Conservation (phyloP, 2,329 filamentous ascomycete species). For the Paecilomyces variotii region DNA sequence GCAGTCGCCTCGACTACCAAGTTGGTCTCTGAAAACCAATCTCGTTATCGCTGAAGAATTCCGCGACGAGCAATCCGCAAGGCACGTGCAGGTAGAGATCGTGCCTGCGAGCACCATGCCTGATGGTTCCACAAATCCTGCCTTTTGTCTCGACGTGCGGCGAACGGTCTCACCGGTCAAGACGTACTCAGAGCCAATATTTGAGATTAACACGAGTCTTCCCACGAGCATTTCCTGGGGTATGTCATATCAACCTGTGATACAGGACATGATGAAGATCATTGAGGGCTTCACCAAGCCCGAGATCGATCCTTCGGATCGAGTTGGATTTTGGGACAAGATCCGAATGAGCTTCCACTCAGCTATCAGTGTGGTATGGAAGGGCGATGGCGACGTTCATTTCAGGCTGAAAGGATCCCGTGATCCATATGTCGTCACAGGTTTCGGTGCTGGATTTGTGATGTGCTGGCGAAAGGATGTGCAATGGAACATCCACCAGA, state of each 20-base stretch:
- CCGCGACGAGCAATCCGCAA: constrained; percentile 67
- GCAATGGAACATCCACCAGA: constrained; percentile 72
- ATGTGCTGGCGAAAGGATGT: constrained; percentile 99
- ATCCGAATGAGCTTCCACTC: constrained; percentile 92
- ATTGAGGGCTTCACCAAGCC: constrained; percentile 97
- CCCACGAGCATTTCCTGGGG: constrained; percentile 96
- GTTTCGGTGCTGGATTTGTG: constrained; percentile 85
- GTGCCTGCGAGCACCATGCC: constrained; percentile 59
- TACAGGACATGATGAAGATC: constrained; percentile 99
- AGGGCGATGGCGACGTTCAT: constrained; percentile 91
- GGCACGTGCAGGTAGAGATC: constrained; percentile 74
- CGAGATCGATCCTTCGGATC: constrained; percentile 84
- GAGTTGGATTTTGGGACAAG: constrained; percentile 98
- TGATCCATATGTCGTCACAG: constrained; percentile 88
- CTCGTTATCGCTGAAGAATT: constrained; percentile 96
- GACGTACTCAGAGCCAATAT: constrained; percentile 83
- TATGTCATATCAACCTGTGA: constrained; percentile 92
- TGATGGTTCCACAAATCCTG: constrained; percentile 50
- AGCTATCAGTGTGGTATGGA: constrained; percentile 80
- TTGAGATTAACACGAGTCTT: constrained; percentile 88
- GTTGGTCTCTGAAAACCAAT: constrained; percentile 76
- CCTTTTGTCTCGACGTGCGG: constrained; percentile 77
- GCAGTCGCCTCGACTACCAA: constrained; percentile 71
- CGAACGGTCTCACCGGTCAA: constrained; percentile 93
- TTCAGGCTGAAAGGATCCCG: constrained; percentile 82